Base-by-base conservation (phyloP, 306 rosid species). In the Quercus variabilis region DNA sequence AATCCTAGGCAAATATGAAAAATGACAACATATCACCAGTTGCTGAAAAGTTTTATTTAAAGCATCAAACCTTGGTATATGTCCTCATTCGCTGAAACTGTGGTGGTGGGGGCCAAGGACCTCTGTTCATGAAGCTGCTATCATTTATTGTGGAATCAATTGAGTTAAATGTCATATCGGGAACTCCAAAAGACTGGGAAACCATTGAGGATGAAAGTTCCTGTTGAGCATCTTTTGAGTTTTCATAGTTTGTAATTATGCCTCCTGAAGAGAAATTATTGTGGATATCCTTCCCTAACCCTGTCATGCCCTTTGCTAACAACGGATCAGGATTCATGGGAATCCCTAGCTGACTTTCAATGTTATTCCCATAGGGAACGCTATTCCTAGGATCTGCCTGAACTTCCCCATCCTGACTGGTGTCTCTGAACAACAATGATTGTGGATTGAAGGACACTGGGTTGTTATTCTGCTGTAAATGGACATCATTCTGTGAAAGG, bases 171-270 rank as follows among this genome's bases (percentile, higher is more conserved):
- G 97, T 72, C 91, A 93, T 91, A 73, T 91, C 97, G 49, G 98
- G 97, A 78, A 95, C 90, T 78, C 96, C 98, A 82, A 93, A 95
- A 79, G 98, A 78, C 74, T 90, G 96, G 15, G 98, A 90, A 85
- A 91, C 99, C 85, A 92, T 82, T 55, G 99, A 87, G 79, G 99
- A 92, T 30, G 99, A 92, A 71, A 91, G 94, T 72, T 95, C 98
- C 85, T 83, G 95, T 78, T 91, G 99, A 78, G 90, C 88, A 83
- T 89, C 98, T 83, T 89, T 87, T 20, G 83, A 78, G 81, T 80
- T 86, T 59, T 91, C 96, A 55, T 78, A 92, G 74, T 80, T 86
- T 26, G 89, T 83, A 52, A 86, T 88, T 87, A 93, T 83, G 70
- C 82, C 87, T 72, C 85, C 92, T 4, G 99, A 76, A 67, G 97